Base-by-base conservation (phyloP, 176 grass and related monocot species). In the Oryza longistaminata region DNA sequence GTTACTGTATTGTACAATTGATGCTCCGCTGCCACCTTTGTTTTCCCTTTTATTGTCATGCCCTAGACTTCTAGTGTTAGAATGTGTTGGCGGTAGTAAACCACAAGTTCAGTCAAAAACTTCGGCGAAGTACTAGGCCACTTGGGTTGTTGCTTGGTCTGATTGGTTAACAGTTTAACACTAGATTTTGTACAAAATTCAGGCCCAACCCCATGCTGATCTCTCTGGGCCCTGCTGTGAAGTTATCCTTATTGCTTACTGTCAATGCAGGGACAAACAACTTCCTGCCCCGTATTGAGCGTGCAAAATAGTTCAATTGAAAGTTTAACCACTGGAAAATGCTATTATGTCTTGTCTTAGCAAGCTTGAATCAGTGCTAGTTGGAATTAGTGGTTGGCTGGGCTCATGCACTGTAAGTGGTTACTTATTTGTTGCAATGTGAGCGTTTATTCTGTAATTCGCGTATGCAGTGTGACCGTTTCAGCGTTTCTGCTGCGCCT, bases 381-480 rank as follows among this genome's bases (percentile, higher is more conserved):
- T 45, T 50, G 62, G 73, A 85, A 43, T 70, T 78, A 78, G 65
- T 85, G 48, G 83, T 77, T 78, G 26, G 34, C 26, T 33, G 22
- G 45, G 74, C 16, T 50, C 65, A 85, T 78, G 74, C 24, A n/a
- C 14, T 83, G 27, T 80, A 27, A 64, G 35, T 10, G 10, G 14
- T 70, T 75, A 40, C 13, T 72, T 66, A 15, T 17, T 55, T 52
- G 11, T 43, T 66, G 71, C 52, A 64, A 39, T 13, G 19, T 34
- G 55, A 16, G 31, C 21, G 2, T 42, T 43, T 78, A 49, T 53
- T 69, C 4, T 22, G n/a, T 17, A 3, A 58, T 21, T 52, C 53
- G 7, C 17, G 53, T n/a, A 66, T 72, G 78, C 43, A 62, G 27
- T 9, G 17, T 33, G 43, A n/a, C 43, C 13, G 3, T 39, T 42